These are phyloP conservation scores for Periconia sp. DNA, from an alignment of 2,329 filamentous ascomycete species.

Conservation along the genomic window DNA sequence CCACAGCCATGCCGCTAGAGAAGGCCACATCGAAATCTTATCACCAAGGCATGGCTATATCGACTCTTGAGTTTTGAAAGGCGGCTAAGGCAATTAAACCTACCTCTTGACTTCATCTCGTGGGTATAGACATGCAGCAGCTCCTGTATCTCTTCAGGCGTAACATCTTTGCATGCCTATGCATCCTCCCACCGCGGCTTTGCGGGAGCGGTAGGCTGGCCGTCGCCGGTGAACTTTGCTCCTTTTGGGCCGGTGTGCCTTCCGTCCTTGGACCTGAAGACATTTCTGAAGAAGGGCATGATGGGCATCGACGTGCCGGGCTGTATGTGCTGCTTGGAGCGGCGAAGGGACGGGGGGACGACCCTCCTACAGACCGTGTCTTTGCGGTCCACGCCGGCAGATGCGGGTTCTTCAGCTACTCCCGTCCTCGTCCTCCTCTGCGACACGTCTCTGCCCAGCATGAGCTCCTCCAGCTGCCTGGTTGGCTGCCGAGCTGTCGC, in stretches of 20 bases:
- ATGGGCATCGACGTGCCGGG: slow-evolving; percentile 24
- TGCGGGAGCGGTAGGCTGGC: slow-evolving; percentile 51
- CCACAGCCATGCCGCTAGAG: too few relatives aligned
- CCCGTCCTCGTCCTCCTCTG: slow-evolving; percentile 24
- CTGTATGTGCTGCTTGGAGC: slow-evolving; percentile 27
- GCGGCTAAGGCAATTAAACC: slow-evolving; percentile 17
- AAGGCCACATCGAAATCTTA: too few relatives aligned
- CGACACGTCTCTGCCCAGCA: slow-evolving; percentile 28
- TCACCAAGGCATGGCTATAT: too few relatives aligned
- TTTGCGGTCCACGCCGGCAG: slow-evolving; percentile 24
- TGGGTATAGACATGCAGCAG: slow-evolving; percentile 82
- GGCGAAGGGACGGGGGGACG: slow-evolving; percentile 18
- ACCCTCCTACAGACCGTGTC: slow-evolving; percentile 7
- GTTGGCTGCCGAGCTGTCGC: slow-evolving; percentile 32
- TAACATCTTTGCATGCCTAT: slow-evolving; percentile 81
- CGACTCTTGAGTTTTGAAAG: too few relatives aligned
- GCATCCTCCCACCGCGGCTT: slow-evolving; percentile 88
- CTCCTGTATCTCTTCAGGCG: slow-evolving; percentile 90
- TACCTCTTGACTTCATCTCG: slow-evolving; percentile 95
- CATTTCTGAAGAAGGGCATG: slow-evolving; percentile 49
- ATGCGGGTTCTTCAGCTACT: slow-evolving; percentile 37
- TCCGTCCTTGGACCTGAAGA: slow-evolving; percentile 45
- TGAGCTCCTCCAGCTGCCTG: slow-evolving; percentile 37
- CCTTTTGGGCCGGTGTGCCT: slow-evolving; percentile 37
- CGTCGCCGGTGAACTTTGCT: slow-evolving; percentile 26